Evolutionary conservation across 2,329 filamentous ascomycete genomes (phyloP).

Genomic region (Paracamarosporium sp.): DNA sequence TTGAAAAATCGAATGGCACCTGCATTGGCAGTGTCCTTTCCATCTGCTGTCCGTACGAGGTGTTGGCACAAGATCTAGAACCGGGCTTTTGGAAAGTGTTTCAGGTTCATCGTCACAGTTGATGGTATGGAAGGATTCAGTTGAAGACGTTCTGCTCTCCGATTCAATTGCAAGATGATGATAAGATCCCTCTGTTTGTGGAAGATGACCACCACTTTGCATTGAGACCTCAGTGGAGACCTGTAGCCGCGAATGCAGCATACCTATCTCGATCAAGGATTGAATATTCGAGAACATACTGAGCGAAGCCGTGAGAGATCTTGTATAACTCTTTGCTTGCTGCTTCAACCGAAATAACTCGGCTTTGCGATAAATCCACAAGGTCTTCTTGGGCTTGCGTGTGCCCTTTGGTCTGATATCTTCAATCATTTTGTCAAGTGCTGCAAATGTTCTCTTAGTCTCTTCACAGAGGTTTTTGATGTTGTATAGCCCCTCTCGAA

Average conservation of each 20-base stretch:
- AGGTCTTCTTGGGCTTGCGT: background rate
- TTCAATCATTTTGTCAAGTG: background rate
- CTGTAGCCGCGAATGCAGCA: background rate
- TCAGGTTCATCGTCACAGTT: background rate
- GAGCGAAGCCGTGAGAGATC: background rate
- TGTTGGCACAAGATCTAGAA: background rate
- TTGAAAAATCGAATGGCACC: background rate
- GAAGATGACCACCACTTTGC: background rate
- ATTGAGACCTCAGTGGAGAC: background rate
- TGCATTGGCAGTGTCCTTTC: background rate
- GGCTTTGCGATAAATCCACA: background rate
- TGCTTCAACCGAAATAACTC: background rate
- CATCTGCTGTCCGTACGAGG: background rate
- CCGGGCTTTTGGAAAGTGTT: background rate
- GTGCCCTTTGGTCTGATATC: background rate
- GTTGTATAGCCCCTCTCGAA: background rate
- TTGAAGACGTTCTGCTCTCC: background rate
- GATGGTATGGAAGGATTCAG: background rate
- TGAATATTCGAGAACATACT: background rate
- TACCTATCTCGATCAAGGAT: background rate
- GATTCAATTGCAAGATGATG: background rate
- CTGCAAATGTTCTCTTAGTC: background rate
- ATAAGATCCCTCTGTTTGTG: background rate
- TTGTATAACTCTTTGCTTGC: background rate
- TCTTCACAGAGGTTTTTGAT: background rate